Percentiles rank a stretch among this genome's conserved stretches.
Evolutionary conservation across 2,329 filamentous ascomycete genomes (phyloP).

Genomic region (Neonectria punicea): DNA sequence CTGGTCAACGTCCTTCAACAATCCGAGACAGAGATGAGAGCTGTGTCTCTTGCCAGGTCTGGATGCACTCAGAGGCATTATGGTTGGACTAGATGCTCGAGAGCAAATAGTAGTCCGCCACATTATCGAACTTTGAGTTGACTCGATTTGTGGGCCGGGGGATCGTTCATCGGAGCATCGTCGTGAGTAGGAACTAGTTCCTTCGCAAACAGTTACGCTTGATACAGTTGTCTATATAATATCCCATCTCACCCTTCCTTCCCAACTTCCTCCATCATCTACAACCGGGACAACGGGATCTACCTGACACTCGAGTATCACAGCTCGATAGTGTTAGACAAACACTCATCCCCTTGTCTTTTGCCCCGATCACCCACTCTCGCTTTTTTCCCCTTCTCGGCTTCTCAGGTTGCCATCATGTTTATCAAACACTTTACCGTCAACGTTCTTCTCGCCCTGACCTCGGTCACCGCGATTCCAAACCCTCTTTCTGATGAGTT

Average conservation of each 20-base stretch:
- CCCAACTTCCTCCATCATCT: background rate
- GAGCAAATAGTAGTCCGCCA: background rate
- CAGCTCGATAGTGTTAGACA: background rate
- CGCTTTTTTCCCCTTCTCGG: background rate
- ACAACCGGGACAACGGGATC: background rate
- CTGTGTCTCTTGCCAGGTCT: background rate
- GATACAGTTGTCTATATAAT: background rate
- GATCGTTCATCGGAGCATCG: background rate
- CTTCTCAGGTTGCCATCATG: background rate
- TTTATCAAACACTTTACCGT: background rate
- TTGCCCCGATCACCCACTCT: background rate
- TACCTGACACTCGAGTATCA: background rate
- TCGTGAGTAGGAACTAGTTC: background rate
- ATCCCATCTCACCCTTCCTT: background rate
- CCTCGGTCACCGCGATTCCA: background rate
- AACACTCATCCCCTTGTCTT: background rate
- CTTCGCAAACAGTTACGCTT: background rate
- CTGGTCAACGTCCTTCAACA: background rate
- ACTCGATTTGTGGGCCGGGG: background rate
- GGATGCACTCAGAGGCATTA: background rate
- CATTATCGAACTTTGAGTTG: background rate
- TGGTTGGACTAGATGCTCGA: background rate
- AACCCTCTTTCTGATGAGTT: background rate
- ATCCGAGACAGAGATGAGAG: background rate
- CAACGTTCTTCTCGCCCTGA: background rate